Base-by-base conservation (phyloP, 257 asterid species). In the Gentiana dahurica region DNA sequence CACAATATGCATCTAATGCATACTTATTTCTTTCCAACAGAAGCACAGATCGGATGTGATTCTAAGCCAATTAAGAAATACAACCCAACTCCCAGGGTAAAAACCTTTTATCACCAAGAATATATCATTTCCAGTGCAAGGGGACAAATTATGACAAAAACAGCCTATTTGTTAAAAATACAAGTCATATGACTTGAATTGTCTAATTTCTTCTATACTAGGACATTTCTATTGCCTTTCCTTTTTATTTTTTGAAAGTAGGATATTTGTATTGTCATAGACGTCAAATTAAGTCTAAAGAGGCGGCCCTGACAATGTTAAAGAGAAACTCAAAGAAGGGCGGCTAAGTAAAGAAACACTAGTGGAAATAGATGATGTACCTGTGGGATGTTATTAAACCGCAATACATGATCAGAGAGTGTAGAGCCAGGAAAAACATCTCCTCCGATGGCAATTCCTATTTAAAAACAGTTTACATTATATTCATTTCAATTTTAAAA, bases 351-450 rank as follows among this genome's bases (percentile, higher is more conserved):
- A 52, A 52, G 36, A 5, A 52, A 11, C 4, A 33, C 3, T 32
- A 52, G 38, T 39, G 55, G 15, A 37, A 8, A 13, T 37, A 11
- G 57, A 13, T 33, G 34, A 59, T 36, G 35, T 72, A 85, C 99
- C 97, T 83, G 97, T 62, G 99, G 97, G 45, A 92, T 92, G 65
- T 92, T 92, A 87, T 87, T 92, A 66, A 92, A 92, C 63, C 99
- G 87, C 72, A 92, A 76, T 73, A 92, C 99, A 61, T 92, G 97
- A 77, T 92, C 99, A 69, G 99, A 88, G 55, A 92, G 95, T 47
- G 99, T 88, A 13, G 99, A 92, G 15, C 99, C 99, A 55, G 99
- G 99, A 71, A 92, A 88, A 71, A 92, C 99, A 65, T 92, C 99
- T 71, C 99, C 99, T 67, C 99, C 99, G 15, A 92, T 92, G 49